Conservation (phyloP, 2,329 filamentous ascomycete species). For the Byssothecium circinans region DNA sequence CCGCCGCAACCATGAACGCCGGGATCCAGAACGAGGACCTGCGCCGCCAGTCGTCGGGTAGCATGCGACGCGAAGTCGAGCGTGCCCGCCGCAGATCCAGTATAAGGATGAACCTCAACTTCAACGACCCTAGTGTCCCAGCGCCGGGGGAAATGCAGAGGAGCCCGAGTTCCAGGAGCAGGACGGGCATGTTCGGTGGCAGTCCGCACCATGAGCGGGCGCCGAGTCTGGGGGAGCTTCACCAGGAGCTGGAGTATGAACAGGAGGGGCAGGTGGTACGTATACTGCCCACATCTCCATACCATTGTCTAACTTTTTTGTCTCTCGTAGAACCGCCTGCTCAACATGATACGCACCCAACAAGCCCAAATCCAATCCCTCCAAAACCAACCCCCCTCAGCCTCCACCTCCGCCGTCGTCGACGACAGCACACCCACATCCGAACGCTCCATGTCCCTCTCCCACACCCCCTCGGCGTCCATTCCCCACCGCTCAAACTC, state of each 20-base stretch:
- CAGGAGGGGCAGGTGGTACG: conserved; percentile 75
- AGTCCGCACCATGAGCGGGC: conserved; percentile 67
- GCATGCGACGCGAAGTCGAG: conserved; percentile 46
- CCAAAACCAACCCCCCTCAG: conserved; percentile 44
- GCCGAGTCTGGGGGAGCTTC: conserved; percentile 74
- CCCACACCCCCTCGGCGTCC: conserved; percentile 50
- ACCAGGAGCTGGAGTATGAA: conserved; percentile 77
- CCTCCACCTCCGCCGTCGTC: conserved; percentile 49
- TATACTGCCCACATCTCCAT: conserved; percentile 4
- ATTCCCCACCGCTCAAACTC: conserved; percentile 48
- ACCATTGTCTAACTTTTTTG: background rate
- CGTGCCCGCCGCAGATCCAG: conserved; percentile 65
- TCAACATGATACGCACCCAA: conserved; percentile 75
- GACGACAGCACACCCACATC: conserved; percentile 57
- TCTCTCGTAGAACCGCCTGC: conserved; percentile 65
- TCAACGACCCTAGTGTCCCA: conserved; percentile 70
- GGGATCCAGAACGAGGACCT: conserved; percentile 68
- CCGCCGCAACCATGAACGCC: conserved; percentile 76
- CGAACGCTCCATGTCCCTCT: conserved; percentile 50
- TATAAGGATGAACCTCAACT: conserved; percentile 67
- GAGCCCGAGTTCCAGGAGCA: conserved; percentile 39
- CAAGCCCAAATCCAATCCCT: conserved; percentile 70
- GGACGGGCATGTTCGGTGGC: conserved; percentile 31
- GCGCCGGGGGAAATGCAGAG: conserved; percentile 69
- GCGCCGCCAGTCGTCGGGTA: conserved; percentile 51